A percentile compares a stretch with the other conserved stretches of the same genome.
These are phyloP conservation scores for Cercospora sp. DNA, from an alignment of 2,329 filamentous ascomycete species.

Conservation along the genomic window DNA sequence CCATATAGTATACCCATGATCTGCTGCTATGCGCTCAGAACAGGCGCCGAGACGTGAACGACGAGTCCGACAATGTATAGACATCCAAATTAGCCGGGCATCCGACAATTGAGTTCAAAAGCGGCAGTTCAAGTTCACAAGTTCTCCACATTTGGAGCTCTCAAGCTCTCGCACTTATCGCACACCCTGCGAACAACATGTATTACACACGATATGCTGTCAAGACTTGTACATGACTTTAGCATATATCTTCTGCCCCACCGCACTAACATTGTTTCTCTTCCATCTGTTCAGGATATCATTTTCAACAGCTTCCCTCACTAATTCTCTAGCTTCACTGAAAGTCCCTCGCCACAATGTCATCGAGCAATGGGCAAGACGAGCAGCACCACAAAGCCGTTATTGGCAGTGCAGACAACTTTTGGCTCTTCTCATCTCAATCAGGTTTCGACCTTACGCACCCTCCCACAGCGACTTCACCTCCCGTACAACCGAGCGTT, in stretches of 20 bases:
- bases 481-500: constrained; percentile 27
- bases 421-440: constrained; percentile 48
- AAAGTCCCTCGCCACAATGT: not conserved
- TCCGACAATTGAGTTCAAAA: not conserved
- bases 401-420: constrained; percentile 46
- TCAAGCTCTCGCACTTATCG: constrained; percentile 1
- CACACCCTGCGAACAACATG: not conserved
- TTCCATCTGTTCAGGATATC: not conserved
- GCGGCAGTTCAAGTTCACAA: constrained; percentile 1
- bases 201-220: not conserved
- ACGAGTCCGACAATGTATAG: not conserved
- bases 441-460: constrained; percentile 52
- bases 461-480: constrained; percentile 36
- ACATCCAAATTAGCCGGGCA: constrained; percentile 1
- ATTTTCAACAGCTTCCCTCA: not conserved
- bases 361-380: constrained; percentile 1
- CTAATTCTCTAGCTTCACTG: not conserved
- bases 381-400: constrained; percentile 29
- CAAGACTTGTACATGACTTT: not conserved
- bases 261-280: not conserved
- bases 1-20: not conserved
- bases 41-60: not conserved
- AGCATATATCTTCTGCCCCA: not conserved
- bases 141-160: constrained; percentile 2
- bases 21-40: not conserved